Conservation (phyloP, 2,329 filamentous ascomycete species). For the Venturia effusa region DNA sequence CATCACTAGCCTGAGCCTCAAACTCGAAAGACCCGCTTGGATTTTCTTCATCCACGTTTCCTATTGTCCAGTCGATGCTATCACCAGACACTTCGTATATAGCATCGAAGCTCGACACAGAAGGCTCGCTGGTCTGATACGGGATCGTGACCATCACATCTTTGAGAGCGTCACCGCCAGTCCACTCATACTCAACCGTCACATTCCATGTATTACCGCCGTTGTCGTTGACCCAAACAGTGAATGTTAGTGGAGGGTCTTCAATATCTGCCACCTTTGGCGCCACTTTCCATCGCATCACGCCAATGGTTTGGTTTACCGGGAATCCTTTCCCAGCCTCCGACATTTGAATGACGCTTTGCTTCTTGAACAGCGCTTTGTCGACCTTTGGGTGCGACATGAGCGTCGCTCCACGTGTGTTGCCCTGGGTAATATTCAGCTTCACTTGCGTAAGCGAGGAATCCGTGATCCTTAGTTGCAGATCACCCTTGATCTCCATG, state of each 20-base stretch:
- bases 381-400: constrained; percentile 96
- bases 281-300: constrained; percentile 82
- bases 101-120: constrained; percentile 86
- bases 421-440: constrained; percentile 63
- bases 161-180: constrained; percentile 63
- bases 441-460: constrained; percentile 84
- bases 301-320: constrained; percentile 83
- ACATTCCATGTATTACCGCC: constrained; percentile 71
- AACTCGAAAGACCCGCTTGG: constrained; percentile 86
- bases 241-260: constrained; percentile 87
- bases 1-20: constrained; percentile 75
- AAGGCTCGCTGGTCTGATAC: constrained; percentile 73
- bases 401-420: constrained; percentile 80
- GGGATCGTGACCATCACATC: constrained; percentile 86
- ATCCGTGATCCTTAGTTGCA: constrained; percentile 84
- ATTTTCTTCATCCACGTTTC: constrained; percentile 72
- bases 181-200: constrained; percentile 92
- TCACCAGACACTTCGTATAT: constrained; percentile 90
- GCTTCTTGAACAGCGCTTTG: constrained; percentile 71
- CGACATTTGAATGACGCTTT: constrained; percentile 79
- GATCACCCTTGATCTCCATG: constrained; percentile 81
- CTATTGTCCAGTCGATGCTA: constrained; percentile 87
- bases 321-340: constrained; percentile 85
- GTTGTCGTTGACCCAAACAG: constrained; percentile 92
- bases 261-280: constrained; percentile 70